These are phyloP conservation scores for Colletotrichum sp. DNA, from an alignment of 2,329 filamentous ascomycete species.

Conservation along the genomic window DNA sequence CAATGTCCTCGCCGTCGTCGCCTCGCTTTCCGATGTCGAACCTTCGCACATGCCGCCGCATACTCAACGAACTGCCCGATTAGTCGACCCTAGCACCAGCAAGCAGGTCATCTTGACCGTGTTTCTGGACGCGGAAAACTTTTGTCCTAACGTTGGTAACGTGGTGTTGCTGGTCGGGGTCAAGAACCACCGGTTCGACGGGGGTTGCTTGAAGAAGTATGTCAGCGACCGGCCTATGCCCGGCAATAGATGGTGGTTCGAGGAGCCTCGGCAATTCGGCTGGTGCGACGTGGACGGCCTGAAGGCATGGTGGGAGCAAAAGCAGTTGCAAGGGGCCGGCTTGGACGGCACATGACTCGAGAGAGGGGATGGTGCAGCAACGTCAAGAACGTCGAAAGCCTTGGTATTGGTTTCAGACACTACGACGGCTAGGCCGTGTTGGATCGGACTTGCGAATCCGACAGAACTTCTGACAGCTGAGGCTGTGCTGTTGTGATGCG, in stretches of 20 bases:
- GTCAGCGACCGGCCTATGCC: slow-evolving; percentile 37
- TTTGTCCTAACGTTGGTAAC: slow-evolving; percentile 51
- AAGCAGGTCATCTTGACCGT: slow-evolving; percentile 60
- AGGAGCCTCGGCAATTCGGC: slow-evolving; percentile 47
- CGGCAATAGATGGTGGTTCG: slow-evolving; percentile 56
- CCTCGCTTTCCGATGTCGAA: slow-evolving; percentile 51
- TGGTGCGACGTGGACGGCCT: slow-evolving; percentile 57
- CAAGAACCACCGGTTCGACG: slow-evolving; percentile 63
- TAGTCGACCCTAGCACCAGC: slow-evolving; percentile 55
- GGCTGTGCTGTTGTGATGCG: background rate
- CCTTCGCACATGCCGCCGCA: slow-evolving; percentile 54
- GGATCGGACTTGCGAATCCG: background rate
- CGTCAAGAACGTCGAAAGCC: background rate
- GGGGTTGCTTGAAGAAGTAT: slow-evolving; percentile 50
- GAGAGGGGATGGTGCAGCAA: background rate
- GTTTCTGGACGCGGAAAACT: slow-evolving; percentile 57
- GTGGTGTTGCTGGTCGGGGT: slow-evolving; percentile 58
- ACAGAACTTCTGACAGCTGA: background rate
- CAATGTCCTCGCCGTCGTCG: slow-evolving; percentile 58
- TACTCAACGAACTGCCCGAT: slow-evolving; percentile 56
- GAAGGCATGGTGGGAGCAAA: slow-evolving; percentile 47
- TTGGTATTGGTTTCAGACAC: background rate
- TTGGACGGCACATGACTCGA: background rate
- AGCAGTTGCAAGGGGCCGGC: background rate
- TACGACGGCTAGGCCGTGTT: background rate